Evolutionary conservation across 2,329 filamentous ascomycete species (phyloP).

Genomic region (Dendryphion nanum): DNA sequence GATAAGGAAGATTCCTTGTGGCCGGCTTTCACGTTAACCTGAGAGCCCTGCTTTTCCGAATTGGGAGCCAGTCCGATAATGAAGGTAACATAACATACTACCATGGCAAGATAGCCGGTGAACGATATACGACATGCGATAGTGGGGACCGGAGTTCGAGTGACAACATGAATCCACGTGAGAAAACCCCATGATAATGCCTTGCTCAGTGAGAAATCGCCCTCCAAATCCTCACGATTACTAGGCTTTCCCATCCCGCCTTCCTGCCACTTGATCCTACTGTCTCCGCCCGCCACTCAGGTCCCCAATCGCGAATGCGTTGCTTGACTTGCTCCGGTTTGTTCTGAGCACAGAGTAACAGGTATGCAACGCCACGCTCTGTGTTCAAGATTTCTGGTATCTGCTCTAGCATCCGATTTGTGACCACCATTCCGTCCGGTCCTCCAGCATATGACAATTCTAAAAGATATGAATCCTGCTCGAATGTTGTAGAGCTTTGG

Average conservation of each 20-base stretch:
- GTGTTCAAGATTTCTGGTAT: conserved; percentile 65
- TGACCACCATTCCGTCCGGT: conserved; percentile 89
- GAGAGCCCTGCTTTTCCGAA: no score
- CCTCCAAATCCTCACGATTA: conserved; percentile 81
- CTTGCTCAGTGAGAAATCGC: no score
- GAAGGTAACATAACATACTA: no score
- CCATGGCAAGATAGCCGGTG: no score
- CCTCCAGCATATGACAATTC: conserved; percentile 88
- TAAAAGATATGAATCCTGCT: conserved; percentile 79
- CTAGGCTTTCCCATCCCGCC: conserved; percentile 92
- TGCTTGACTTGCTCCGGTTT: conserved; percentile 72
- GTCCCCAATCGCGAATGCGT: conserved; percentile 58
- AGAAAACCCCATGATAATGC: no score
- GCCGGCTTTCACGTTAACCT: no score
- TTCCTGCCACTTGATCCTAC: conserved; percentile 81
- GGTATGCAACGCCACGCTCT: conserved; percentile 74
- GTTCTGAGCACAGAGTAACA: conserved; percentile 89
- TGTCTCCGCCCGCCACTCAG: conserved; percentile 70
- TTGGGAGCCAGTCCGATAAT: no score
- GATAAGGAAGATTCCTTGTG: no score
- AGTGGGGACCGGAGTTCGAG: no score
- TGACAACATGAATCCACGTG: no score
- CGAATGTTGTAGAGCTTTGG: conserved; percentile 53
- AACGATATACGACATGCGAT: no score
- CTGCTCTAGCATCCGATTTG: conserved; percentile 70